These are phyloP conservation scores for Diplodia intermedia DNA, from an alignment of 2,329 filamentous ascomycete genomes.

Conservation along the genomic window DNA sequence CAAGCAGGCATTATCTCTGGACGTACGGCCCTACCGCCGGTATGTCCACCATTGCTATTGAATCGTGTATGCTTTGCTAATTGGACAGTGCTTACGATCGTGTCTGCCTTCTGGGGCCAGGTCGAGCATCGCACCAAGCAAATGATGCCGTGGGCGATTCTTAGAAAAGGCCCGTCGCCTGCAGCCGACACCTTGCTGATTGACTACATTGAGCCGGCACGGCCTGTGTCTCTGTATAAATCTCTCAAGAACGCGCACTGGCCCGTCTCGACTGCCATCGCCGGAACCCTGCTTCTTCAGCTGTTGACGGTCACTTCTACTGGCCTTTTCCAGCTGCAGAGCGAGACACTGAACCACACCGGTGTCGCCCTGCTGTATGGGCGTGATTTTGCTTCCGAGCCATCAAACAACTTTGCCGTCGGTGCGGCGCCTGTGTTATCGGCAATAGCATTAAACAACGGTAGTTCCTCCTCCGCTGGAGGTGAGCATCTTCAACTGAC, in stretches of 20 bases:
- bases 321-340: neutral
- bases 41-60: neutral
- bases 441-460: neutral
- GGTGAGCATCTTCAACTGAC: neutral
- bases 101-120: conserved; percentile 2
- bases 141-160: conserved; percentile 4
- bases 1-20: conserved; percentile 7
- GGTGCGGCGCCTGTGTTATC: neutral
- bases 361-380: neutral
- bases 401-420: neutral
- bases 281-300: neutral
- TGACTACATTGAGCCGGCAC: conserved; percentile 1
- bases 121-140: conserved; percentile 15
- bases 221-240: neutral
- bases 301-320: neutral
- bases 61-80: neutral
- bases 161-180: neutral
- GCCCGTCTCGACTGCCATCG: neutral
- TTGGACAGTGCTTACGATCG: neutral
- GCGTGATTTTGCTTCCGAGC: neutral
- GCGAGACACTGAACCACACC: neutral
- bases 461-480: neutral
- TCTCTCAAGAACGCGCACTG: neutral
- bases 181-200: neutral
- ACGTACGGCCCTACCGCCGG: neutral